Evolutionary conservation across 1,139 yeast species (phyloP).

Genomic region (Kluyveromyces sp.): DNA sequence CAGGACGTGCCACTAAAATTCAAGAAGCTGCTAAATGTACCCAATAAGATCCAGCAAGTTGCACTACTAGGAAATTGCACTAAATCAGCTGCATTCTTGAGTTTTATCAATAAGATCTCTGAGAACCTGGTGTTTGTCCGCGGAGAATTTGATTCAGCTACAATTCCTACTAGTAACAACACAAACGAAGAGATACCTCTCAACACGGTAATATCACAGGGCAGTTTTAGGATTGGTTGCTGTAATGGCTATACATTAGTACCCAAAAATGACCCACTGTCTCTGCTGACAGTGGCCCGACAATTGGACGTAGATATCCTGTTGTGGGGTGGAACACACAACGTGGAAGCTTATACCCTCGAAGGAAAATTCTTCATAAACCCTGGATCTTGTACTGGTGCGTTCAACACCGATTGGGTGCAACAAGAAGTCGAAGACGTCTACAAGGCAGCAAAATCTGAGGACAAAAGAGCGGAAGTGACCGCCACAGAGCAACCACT

Average conservation of each 20-base stretch:
- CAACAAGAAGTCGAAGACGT: slow-evolving; percentile 32
- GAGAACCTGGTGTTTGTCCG: slow-evolving; percentile 68
- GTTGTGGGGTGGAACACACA: slow-evolving; percentile 95
- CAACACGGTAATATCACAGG: slow-evolving; percentile 59
- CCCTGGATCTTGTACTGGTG: slow-evolving; percentile 97
- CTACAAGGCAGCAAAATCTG: not conserved
- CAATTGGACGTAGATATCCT: slow-evolving; percentile 87
- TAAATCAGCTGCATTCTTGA: slow-evolving; percentile 55
- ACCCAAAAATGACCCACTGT: slow-evolving; percentile 82
- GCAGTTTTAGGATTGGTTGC: slow-evolving; percentile 71
- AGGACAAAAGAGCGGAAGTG: not conserved
- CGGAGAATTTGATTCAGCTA: slow-evolving; percentile 59
- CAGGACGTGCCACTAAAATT: slow-evolving; percentile 48
- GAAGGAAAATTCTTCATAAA: slow-evolving; percentile 90
- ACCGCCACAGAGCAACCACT: slow-evolving; percentile 2
- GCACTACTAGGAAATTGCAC: slow-evolving; percentile 81
- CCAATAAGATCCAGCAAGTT: slow-evolving; percentile 78
- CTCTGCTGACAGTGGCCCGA: slow-evolving; percentile 74
- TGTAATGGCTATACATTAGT: slow-evolving; percentile 79
- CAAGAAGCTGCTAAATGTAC: slow-evolving; percentile 58
- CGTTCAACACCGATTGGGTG: slow-evolving; percentile 55
- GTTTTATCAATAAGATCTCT: slow-evolving; percentile 59
- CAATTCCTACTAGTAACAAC: slow-evolving; percentile 45
- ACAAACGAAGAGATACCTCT: slow-evolving; percentile 60
- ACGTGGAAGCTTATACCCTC: slow-evolving; percentile 85